These are phyloP conservation scores for Pseudogymnoascus sp. DNA, from an alignment of 2,329 filamentous ascomycete species.

Conservation along the genomic window DNA sequence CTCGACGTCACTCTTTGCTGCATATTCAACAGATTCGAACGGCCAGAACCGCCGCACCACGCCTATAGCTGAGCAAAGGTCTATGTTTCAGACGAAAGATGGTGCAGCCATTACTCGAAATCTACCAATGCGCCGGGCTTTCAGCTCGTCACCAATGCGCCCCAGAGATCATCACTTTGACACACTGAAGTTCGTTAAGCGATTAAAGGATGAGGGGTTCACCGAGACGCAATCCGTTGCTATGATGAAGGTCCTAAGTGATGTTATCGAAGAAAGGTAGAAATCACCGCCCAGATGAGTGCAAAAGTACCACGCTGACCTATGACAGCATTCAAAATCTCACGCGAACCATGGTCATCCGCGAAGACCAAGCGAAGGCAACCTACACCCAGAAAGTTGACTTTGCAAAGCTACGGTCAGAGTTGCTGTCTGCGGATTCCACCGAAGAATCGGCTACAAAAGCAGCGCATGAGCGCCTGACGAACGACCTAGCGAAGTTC, in stretches of 20 bases:
- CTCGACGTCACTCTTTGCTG: background rate
- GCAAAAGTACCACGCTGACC: slow-evolving; percentile 7
- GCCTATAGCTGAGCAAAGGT: background rate
- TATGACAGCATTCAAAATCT: slow-evolving; percentile 77
- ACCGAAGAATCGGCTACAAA: slow-evolving; percentile 85
- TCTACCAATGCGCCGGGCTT: slow-evolving; percentile 33
- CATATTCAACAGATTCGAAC: background rate
- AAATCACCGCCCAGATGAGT: slow-evolving; percentile 12
- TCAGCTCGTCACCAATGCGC: slow-evolving; percentile 58
- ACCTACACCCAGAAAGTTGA: slow-evolving; percentile 87
- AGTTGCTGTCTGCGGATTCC: slow-evolving; percentile 84
- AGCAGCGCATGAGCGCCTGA: slow-evolving; percentile 81
- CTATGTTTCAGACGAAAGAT: slow-evolving; percentile 1
- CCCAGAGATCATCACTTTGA: slow-evolving; percentile 90
- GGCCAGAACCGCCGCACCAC: background rate
- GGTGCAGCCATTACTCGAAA: slow-evolving; percentile 8
- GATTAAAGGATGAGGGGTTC: slow-evolving; percentile 83
- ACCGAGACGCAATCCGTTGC: slow-evolving; percentile 91
- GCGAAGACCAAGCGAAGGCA: slow-evolving; percentile 81
- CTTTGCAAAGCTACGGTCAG: slow-evolving; percentile 92
- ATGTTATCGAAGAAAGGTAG: slow-evolving; percentile 91
- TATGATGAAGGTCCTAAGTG: slow-evolving; percentile 97
- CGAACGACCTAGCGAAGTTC: slow-evolving; percentile 90
- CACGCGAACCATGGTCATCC: slow-evolving; percentile 93
- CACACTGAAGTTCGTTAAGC: slow-evolving; percentile 92